Evolutionary conservation across 2,329 filamentous ascomycete species (phyloP), one percentile per base, ranked within the genome.

Genomic region (Fusarium gaditjirri): DNA sequence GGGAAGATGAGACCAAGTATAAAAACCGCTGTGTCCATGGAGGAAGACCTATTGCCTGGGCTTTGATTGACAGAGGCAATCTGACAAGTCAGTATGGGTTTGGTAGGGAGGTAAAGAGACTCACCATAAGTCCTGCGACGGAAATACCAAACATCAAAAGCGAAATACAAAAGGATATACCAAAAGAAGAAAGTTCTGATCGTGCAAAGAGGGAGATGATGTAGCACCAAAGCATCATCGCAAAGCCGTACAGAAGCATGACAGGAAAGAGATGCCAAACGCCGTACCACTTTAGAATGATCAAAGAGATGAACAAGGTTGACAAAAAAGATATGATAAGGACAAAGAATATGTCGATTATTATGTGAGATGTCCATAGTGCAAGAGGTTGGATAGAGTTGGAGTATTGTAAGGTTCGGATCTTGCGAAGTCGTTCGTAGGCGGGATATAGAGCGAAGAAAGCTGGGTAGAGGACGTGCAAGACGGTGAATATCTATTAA

Each of bases 381-480:
- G 64, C 16, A 8, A 54, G 14, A 3, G 66, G 57, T 23, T 44
- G 64, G 16, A 62, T 55, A 4, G 57, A 49, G 27, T 69, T 69
- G 3, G 41, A 63, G 31, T 69, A 69, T 19, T 69, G 64, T 5
- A 69, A n/a, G 2, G 66, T 61, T 49, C 66, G 53, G 3, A 69
- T 63, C 14, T 61, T 61, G 14, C 46, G 36, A 25, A 68, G 63
- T 2, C 57, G 33, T 31, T 69, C 57, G 13, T 68, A 63, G 0
- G 57, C 50, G 27, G 66, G 66, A 21, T 63, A 69, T 1, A 69
- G 31, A 13, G 43, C 63, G 7, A 69, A 52, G 16, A 69, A 63
- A 0, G 57, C 64, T 1, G 66, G 66, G 23, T 69, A 69, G 1
- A 69, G 35, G 2, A 52, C 64, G 19, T 63, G 31, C n/a, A 68